A percentile compares a stretch with the other conserved stretches of the same genome.
Evolutionary conservation across 1,139 yeast genomes (phyloP).

Genomic region (Protomyces arabidopsidicola): DNA sequence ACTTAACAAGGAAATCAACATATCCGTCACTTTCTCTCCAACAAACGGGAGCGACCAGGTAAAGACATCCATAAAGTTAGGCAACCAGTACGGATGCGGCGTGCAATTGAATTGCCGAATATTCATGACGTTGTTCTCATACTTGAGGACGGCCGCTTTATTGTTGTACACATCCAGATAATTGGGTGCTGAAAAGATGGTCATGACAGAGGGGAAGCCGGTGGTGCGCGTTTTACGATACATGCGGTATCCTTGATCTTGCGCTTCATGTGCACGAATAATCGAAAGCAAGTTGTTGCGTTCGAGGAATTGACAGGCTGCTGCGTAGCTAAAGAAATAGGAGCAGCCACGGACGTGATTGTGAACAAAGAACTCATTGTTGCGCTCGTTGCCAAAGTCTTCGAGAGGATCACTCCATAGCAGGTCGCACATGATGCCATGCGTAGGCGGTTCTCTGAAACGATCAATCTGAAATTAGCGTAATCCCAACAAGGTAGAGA

Average conservation of each 20-base stretch:
- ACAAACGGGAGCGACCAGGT: slow-evolving; percentile 98
- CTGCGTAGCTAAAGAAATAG: slow-evolving; percentile 79
- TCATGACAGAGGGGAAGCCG: slow-evolving; percentile 88
- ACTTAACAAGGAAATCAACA: slow-evolving; percentile 82
- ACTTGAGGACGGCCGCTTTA: slow-evolving; percentile 88
- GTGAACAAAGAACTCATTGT: slow-evolving; percentile 54
- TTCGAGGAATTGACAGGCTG: slow-evolving; percentile 75
- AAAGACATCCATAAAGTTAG: slow-evolving; percentile 95
- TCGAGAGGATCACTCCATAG: slow-evolving; percentile 96
- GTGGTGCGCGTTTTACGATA: slow-evolving; percentile 78
- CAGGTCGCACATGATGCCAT: slow-evolving; percentile 90
- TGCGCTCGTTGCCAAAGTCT: slow-evolving; percentile 70
- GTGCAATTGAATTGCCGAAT: slow-evolving; percentile 88
- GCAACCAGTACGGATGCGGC: slow-evolving; percentile 96
- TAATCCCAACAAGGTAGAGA: slow-evolving; percentile 34
- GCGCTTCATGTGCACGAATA: slow-evolving; percentile 96
- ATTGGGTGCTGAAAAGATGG: slow-evolving; percentile 94
- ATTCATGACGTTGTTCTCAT: slow-evolving; percentile 83
- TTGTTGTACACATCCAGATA: slow-evolving; percentile 89
- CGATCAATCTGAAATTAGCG: slow-evolving; percentile 52
- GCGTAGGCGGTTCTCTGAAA: slow-evolving; percentile 88
- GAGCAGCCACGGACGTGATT: slow-evolving; percentile 91
- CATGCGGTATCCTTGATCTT: slow-evolving; percentile 87
- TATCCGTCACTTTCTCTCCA: slow-evolving; percentile 90
- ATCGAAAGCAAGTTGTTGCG: slow-evolving; percentile 74